Base-by-base conservation (phyloP, 1,284 basidiomycete species). In the Pascua guehoae region DNA sequence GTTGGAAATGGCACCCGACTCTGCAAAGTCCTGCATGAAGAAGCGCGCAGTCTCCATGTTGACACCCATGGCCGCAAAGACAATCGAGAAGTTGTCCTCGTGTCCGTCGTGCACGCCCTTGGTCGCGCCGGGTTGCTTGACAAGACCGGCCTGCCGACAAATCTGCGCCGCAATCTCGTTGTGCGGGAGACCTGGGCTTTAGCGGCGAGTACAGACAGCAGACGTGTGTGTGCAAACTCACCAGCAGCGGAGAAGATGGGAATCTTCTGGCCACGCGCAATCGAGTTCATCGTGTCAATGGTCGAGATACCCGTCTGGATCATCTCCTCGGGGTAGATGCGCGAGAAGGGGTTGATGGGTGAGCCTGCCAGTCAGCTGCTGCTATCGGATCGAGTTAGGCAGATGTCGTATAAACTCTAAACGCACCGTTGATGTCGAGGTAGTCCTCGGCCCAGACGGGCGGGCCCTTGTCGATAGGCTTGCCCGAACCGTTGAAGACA, bases 101-200 rank as follows among this genome's bases (percentile, higher is more conserved):
- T 98, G 96, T 49, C 93, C 96, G 76, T 99, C 96, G 74, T 95
- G 93, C 24, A 97, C 92, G 69, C 91, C 93, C 80, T 98, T 98
- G 56, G 88, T 91, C 36, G 74, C 68, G 51, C 76, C 76, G 11
- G 94, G 93, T 46, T 88, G 83, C 79, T 94, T 93, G 70, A 99
- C 95, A 58, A 99, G 82, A 66, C 96, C 96, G 42, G 95, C 92
- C 82, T 99, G 96, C 75, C 95, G 91, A 82, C 98, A 97, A 74
- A 98, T 98, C 84, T 99, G 95, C 45, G 96, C 96, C 68, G 96
- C 96, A 78, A 99, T 99, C 91, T 98, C 92, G 79, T 99, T 98
- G 82, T 99, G 96, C 49, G 96, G 96, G 56, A 99, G 82, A 85
- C 96, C 95, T 67, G 49, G 2, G 14, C 32, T 32, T 51, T 41